Percentiles rank a stretch among this genome's conserved stretches.
phyloP scores from a whole-genome alignment of 176 grass and related monocot species.

The Phyllostachys edulis region DNA sequence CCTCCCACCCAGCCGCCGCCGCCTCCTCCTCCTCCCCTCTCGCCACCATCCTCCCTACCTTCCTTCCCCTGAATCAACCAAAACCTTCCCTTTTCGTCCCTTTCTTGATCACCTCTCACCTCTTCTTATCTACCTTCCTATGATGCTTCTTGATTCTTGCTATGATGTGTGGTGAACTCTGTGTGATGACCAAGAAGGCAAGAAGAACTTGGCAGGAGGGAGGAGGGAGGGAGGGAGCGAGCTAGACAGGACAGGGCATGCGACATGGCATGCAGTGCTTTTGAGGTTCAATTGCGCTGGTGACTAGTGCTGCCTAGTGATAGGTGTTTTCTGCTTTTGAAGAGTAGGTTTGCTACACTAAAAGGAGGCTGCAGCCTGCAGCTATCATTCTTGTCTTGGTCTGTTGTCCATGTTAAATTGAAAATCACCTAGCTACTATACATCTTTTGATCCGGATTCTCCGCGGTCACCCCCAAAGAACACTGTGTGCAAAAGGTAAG shows the following conservation, averaged over 20 bases:
- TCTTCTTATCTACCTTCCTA: not conserved
- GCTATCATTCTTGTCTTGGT: constrained; percentile 11
- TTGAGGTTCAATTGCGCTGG: constrained; percentile 12
- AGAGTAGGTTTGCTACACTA: constrained; percentile 4
- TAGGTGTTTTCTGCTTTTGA: constrained; percentile 15
- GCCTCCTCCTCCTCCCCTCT: not conserved
- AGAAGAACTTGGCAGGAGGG: not conserved
- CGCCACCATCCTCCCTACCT: not conserved
- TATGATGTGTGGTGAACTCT: not conserved
- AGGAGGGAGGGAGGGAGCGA: not conserved
- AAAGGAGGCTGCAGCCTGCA: not conserved
- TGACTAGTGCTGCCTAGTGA: not conserved
- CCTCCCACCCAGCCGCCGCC: constrained; percentile 38
- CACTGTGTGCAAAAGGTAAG: not conserved
- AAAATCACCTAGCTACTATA: not conserved
- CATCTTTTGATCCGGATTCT: too few relatives aligned
- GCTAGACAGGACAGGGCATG: not conserved
- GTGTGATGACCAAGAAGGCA: not conserved
- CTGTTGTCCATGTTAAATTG: not conserved
- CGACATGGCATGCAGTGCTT: constrained; percentile 5
- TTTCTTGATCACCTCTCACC: not conserved
- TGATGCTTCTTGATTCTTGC: not conserved
- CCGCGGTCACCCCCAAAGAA: too few relatives aligned
- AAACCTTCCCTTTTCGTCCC: not conserved
- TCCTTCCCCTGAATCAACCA: not conserved